Conservation (phyloP, 352 stramenopile genomes). For the Phytophthora idaei region DNA sequence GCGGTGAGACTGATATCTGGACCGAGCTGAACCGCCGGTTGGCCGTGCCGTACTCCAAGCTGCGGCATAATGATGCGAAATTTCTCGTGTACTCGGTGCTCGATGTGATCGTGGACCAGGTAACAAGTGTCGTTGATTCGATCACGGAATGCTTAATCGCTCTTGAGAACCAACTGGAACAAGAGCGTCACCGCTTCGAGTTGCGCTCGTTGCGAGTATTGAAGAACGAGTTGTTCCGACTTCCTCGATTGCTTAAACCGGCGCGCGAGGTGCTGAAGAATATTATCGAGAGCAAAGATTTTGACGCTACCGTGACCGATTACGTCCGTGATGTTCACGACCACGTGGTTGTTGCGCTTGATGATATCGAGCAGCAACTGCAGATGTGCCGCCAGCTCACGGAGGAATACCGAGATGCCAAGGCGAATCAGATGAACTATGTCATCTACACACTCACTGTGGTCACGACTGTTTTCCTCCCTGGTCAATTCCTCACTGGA, state of each 20-base stretch:
- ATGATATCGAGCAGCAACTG: constrained; percentile 83
- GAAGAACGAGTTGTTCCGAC: constrained; percentile 82
- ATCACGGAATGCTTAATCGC: constrained; percentile 83
- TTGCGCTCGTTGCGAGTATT: constrained; percentile 65
- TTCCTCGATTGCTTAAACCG: constrained; percentile 80
- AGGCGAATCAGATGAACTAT: constrained; percentile 89
- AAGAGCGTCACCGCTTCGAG: constrained; percentile 75
- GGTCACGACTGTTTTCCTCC: constrained; percentile 88
- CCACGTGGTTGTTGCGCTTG: constrained; percentile 78
- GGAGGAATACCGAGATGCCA: constrained; percentile 84
- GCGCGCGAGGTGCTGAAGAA: constrained; percentile 86
- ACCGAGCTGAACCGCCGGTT: constrained; percentile 72
- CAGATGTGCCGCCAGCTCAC: constrained; percentile 83
- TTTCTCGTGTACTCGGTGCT: constrained; percentile 89
- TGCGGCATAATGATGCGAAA: constrained; percentile 88
- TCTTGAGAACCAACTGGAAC: constrained; percentile 74
- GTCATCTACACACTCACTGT: constrained; percentile 92
- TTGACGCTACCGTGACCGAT: constrained; percentile 75
- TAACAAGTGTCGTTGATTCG: constrained; percentile 76
- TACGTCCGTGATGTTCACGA: constrained; percentile 90
- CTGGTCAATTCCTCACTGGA: constrained; percentile 88
- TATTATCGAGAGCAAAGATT: constrained; percentile 83
- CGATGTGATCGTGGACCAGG: constrained; percentile 87
- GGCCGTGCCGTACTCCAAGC: constrained; percentile 87
- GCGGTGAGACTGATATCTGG: constrained; percentile 71